Conservation (phyloP, 2,329 filamentous ascomycete species). For the Thielaviopsis ethacetica region DNA sequence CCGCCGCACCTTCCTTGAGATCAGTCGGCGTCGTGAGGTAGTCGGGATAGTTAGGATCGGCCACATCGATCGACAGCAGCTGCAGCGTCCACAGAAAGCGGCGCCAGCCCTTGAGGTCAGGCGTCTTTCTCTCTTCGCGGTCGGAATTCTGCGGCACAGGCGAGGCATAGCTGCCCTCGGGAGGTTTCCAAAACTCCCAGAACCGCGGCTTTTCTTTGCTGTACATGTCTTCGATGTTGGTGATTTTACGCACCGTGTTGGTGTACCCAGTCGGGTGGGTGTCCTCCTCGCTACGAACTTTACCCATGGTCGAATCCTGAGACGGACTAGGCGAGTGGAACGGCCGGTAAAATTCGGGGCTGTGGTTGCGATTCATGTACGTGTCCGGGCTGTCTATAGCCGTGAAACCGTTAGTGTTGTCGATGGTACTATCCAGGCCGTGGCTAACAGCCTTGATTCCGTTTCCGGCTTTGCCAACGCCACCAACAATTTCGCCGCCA, state of each 20-base stretch:
- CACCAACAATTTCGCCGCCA: conserved; percentile 19
- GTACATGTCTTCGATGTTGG: conserved; percentile 33
- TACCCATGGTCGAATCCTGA: not conserved
- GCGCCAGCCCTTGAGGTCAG: conserved; percentile 32
- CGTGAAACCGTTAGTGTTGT: conserved; percentile 38
- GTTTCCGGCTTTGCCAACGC: conserved; percentile 26
- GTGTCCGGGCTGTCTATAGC: conserved; percentile 15
- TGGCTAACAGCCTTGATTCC: conserved; percentile 31
- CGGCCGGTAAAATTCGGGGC: conserved; percentile 14
- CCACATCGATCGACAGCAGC: conserved; percentile 21
- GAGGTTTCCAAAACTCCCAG: conserved; percentile 51
- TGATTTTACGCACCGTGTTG: conserved; percentile 37
- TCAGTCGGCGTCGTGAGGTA: conserved; percentile 45
- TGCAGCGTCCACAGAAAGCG: conserved; percentile 4
- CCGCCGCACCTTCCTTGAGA: conserved; percentile 43
- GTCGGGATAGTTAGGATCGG: conserved; percentile 37
- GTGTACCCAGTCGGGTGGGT: conserved; percentile 14
- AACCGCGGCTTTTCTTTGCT: conserved; percentile 30
- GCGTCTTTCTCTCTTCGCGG: conserved; percentile 18
- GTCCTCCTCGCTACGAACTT: conserved; percentile 6
- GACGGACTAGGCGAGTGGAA: conserved; percentile 6
- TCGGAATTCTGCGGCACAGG: conserved; percentile 42
- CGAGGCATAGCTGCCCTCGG: conserved; percentile 42
- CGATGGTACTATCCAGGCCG: conserved; percentile 35
- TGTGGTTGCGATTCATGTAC: conserved; percentile 9